These are phyloP conservation scores for Fusarium graminum DNA, from an alignment of 2,329 filamentous ascomycete species.

Conservation along the genomic window DNA sequence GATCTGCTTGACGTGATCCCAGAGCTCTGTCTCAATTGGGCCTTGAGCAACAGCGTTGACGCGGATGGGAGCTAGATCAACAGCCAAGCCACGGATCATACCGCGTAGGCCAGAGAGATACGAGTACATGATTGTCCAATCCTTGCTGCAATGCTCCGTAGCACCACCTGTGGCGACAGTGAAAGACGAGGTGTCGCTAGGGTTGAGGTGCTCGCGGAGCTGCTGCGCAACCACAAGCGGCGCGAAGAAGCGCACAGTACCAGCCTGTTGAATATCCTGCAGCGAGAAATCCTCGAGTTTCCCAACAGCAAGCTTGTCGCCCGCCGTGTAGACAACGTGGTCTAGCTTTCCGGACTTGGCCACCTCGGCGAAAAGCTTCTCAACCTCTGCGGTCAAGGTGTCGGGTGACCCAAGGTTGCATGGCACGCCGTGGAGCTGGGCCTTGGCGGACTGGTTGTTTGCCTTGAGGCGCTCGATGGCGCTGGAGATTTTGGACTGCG, in stretches of 20 bases:
- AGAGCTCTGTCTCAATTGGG: conserved; percentile 37
- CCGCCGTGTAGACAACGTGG: conserved; percentile 42
- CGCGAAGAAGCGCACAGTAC: conserved; percentile 39
- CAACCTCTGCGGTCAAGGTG: conserved; percentile 25
- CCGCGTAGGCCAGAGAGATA: conserved; percentile 35
- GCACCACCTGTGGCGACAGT: conserved; percentile 37
- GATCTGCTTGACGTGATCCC: conserved; percentile 31
- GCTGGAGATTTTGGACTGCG: conserved; percentile 20
- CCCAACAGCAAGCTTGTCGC: conserved; percentile 29
- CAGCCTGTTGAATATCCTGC: conserved; percentile 32
- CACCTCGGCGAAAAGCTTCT: conserved; percentile 32
- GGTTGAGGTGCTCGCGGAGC: conserved; percentile 33
- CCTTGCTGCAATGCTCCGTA: conserved; percentile 30
- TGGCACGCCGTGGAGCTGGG: conserved; percentile 33
- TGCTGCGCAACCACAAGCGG: conserved; percentile 40
- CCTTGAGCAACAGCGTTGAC: conserved; percentile 41
- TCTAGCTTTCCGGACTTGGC: conserved; percentile 36
- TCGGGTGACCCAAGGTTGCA: conserved; percentile 33
- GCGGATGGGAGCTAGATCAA: conserved; percentile 39
- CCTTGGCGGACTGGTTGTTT: conserved; percentile 31
- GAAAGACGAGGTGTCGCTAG: conserved; percentile 30
- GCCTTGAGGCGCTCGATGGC: conserved; percentile 32
- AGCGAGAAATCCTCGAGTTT: conserved; percentile 33
- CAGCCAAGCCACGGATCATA: conserved; percentile 32
- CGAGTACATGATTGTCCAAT: conserved; percentile 36